A percentile compares a stretch with the other conserved stretches of the same genome.
These are phyloP conservation scores for Pisolithus marmoratus DNA, from an alignment of 768 basidiomycete genomes.

Conservation along the genomic window DNA sequence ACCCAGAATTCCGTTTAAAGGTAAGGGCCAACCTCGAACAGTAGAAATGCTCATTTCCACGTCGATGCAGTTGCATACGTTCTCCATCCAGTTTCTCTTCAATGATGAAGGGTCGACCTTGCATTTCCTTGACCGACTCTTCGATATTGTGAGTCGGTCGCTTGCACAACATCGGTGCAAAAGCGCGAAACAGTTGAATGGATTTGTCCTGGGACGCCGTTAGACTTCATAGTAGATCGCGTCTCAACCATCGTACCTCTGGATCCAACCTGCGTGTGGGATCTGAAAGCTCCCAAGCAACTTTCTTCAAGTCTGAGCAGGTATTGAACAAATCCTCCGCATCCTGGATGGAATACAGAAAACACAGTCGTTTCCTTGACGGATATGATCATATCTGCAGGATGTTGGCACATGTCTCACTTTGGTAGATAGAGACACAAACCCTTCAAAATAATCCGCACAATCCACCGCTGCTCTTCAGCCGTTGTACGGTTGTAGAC, in stretches of 20 bases:
- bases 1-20: background rate
- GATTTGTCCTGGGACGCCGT: conserved; percentile 63
- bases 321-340: conserved; percentile 94
- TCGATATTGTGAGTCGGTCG: conserved; percentile 77
- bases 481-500: conserved; percentile 77
- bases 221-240: background rate
- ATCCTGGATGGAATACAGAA: conserved; percentile 86
- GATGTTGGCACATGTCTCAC: background rate
- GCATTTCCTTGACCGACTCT: conserved; percentile 83
- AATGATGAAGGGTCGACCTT: conserved; percentile 71
- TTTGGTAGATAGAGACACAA: background rate
- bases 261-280: conserved; percentile 59
- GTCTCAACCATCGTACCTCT: conserved; percentile 34
- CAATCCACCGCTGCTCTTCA: conserved; percentile 91
- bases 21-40: conserved; percentile 64
- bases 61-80: conserved; percentile 91
- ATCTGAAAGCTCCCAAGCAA: conserved; percentile 85
- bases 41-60: conserved; percentile 87
- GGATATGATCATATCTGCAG: conserved; percentile 80
- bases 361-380: conserved; percentile 95
- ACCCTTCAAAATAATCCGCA: conserved; percentile 96
- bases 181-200: conserved; percentile 77
- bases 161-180: conserved; percentile 94
- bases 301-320: conserved; percentile 92
- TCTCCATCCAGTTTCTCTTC: conserved; percentile 99